These are phyloP conservation scores for Glycine soja DNA, from an alignment of 306 rosid species.

Conservation along the genomic window DNA sequence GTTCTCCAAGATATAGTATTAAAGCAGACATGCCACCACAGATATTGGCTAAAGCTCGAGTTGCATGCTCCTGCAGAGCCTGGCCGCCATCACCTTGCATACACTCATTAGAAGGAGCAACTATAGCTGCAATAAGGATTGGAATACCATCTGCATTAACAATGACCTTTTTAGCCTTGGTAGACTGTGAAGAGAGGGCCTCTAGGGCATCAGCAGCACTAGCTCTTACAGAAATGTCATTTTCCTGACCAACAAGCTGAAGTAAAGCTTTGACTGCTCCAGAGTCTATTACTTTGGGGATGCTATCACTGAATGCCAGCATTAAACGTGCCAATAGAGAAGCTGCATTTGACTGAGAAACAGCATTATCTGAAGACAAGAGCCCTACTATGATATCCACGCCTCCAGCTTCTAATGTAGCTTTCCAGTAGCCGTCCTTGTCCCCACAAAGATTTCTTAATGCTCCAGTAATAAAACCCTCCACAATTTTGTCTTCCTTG, in stretches of 20 bases:
- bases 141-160: constrained; percentile 76
- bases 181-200: constrained; percentile 86
- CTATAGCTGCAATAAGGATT: constrained; percentile 89
- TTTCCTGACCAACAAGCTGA: constrained; percentile 74
- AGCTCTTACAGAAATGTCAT: constrained; percentile 88
- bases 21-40: constrained; percentile 92
- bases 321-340: constrained; percentile 91
- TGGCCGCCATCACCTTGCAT: constrained; percentile 85
- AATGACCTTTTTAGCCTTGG: constrained; percentile 77
- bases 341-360: constrained; percentile 97
- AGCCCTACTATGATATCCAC: constrained; percentile 90
- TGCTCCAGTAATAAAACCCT: constrained; percentile 95
- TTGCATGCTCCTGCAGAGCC: constrained; percentile 84
- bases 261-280: constrained; percentile 93
- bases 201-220: constrained; percentile 99
- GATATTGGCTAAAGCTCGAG: constrained; percentile 85
- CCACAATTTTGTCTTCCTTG: constrained; percentile 85
- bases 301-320: constrained; percentile 91
- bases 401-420: constrained; percentile 96
- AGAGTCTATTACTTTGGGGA: constrained; percentile 89
- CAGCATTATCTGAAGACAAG: constrained; percentile 84
- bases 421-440: constrained; percentile 94
- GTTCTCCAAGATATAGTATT: constrained; percentile 88
- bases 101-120: constrained; percentile 97
- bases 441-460: constrained; percentile 96